Conservation (phyloP, 805 yeast genomes). For the Brettanomyces custersianus region DNA sequence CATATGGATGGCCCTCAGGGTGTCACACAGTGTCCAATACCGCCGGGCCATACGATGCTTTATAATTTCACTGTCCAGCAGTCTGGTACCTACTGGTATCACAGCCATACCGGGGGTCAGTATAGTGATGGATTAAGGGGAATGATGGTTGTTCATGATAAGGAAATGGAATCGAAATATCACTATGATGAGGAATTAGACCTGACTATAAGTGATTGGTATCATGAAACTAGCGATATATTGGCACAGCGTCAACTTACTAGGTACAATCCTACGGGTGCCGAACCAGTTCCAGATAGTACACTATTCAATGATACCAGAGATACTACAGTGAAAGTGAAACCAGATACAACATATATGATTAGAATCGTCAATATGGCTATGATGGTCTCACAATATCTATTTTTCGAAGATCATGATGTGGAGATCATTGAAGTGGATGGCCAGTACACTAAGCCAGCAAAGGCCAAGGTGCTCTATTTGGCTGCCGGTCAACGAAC, state of each 20-base stretch:
- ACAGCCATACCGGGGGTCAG: conserved; percentile 69
- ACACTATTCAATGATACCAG: conserved; percentile 56
- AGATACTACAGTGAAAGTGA: conserved; percentile 45
- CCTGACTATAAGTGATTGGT: conserved; percentile 54
- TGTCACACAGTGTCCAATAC: conserved; percentile 75
- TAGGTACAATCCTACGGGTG: conserved; percentile 75
- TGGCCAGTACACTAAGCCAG: conserved; percentile 59
- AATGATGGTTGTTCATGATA: conserved; percentile 55
- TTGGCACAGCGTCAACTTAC: conserved; percentile 42
- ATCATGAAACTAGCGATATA: conserved; percentile 43
- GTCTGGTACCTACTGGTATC: conserved; percentile 80
- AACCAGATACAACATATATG: conserved; percentile 53
- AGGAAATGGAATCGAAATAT: conserved; percentile 36
- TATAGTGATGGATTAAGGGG: conserved; percentile 75
- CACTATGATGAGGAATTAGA: conserved; percentile 54
- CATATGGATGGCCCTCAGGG: conserved; percentile 75
- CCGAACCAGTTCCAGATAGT: conserved; percentile 72
- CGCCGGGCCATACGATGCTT: conserved; percentile 54
- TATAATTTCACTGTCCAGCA: conserved; percentile 70
- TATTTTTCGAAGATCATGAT: conserved; percentile 63
- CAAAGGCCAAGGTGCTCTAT: conserved; percentile 45
- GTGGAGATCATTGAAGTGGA: conserved; percentile 67
- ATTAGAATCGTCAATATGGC: conserved; percentile 61
- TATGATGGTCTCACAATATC: conserved; percentile 63
- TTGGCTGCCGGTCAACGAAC: conserved; percentile 78